phyloP scores from a whole-genome alignment of 2,329 filamentous ascomycete species.

The Neocatenulostroma microsporum region DNA sequence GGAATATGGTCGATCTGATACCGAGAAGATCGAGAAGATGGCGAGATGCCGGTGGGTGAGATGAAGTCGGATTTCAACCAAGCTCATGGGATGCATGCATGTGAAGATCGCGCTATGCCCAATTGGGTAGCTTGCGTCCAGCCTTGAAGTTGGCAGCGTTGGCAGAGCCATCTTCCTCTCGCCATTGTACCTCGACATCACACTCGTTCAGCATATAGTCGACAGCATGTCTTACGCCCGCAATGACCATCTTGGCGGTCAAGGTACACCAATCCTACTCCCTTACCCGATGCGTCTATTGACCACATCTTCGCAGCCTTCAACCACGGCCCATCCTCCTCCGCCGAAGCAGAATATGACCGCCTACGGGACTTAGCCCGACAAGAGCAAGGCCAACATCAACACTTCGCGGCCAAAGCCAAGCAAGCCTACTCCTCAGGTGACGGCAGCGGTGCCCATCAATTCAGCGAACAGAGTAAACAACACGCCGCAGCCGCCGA shows the following conservation, averaged over 20 bases:
- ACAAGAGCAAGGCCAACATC: constrained; percentile 69
- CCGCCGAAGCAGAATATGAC: constrained; percentile 82
- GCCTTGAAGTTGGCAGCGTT: background rate
- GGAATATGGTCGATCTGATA: too few relatives aligned
- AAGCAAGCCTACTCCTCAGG: constrained; percentile 75
- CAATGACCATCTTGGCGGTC: constrained; percentile 5
- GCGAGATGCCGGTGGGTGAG: too few relatives aligned
- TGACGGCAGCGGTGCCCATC: constrained; percentile 75
- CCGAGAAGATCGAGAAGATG: too few relatives aligned
- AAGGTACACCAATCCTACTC: too few relatives aligned
- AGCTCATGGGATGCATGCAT: too few relatives aligned
- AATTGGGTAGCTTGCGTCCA: background rate
- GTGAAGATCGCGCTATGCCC: constrained; percentile 1
- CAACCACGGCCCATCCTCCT: constrained; percentile 59
- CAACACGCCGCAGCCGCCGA: constrained; percentile 76
- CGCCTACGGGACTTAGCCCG: constrained; percentile 76
- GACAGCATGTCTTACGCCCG: constrained; percentile 7
- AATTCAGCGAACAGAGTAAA: constrained; percentile 79
- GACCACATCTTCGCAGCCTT: constrained; percentile 59
- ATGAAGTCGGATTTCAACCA: too few relatives aligned
- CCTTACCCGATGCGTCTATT: too few relatives aligned
- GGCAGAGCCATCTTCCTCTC: background rate
- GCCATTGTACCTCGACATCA: background rate
- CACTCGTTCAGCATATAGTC: background rate
- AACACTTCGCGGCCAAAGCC: constrained; percentile 57